These are phyloP conservation scores for Calonectria pauciramosa DNA, from an alignment of 2,329 filamentous ascomycete genomes.

Conservation along the genomic window DNA sequence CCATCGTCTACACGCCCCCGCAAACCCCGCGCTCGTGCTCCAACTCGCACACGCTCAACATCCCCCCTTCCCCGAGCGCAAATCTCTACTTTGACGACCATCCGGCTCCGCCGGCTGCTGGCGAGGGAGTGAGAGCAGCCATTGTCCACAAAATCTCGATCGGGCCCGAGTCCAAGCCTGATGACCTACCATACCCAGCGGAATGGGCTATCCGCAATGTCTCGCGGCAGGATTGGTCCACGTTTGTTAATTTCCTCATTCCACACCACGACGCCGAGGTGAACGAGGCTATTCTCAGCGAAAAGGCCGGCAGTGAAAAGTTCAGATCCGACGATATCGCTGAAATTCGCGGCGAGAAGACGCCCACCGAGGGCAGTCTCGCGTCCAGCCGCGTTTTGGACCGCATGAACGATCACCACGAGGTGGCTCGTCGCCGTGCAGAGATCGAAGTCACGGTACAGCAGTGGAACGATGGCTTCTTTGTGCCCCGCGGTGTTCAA, in stretches of 20 bases:
- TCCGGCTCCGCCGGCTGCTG: constrained; percentile 47
- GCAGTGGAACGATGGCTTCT: constrained; percentile 72
- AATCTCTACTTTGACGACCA: constrained; percentile 62
- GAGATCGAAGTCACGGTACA: constrained; percentile 57
- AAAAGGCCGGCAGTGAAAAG: constrained; percentile 64
- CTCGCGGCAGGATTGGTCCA: constrained; percentile 68
- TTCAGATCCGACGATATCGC: constrained; percentile 55
- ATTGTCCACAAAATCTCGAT: constrained; percentile 54
- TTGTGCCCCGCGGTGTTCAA: constrained; percentile 62
- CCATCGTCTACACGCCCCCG: constrained; percentile 66
- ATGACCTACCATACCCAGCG: constrained; percentile 59
- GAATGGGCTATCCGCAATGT: constrained; percentile 60
- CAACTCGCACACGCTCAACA: constrained; percentile 28
- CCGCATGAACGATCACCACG: constrained; percentile 31
- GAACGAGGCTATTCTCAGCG: constrained; percentile 63
- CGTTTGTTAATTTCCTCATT: constrained; percentile 69
- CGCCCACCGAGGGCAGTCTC: constrained; percentile 24
- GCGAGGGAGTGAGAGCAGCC: constrained; percentile 37
- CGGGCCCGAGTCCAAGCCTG: constrained; percentile 51
- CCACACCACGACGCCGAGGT: constrained; percentile 60
- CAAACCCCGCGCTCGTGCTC: constrained; percentile 57
- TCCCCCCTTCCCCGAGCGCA: constrained; percentile 42
- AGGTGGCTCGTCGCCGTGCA: constrained; percentile 42
- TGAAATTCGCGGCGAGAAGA: constrained; percentile 47
- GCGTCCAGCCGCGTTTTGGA: constrained; percentile 23